Evolutionary conservation across 176 grass and related monocot genomes (phyloP), one percentile per base, ranked within the genome.

Genomic region (Avena atlantica): DNA sequence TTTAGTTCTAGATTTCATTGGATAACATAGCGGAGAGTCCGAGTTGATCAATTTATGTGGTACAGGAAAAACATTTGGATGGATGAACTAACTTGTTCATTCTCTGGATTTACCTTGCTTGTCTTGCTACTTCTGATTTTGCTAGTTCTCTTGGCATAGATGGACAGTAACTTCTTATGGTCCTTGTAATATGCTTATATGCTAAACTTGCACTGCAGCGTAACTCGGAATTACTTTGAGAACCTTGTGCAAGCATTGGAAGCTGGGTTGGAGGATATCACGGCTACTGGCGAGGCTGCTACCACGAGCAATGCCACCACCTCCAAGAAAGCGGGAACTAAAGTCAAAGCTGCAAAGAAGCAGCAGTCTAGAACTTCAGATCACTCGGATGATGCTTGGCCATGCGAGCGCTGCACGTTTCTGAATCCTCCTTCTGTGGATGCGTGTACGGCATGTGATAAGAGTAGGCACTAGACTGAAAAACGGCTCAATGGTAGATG

Each of bases 211-310:
- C 12, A 19, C 24, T 42, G 83, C 88, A 98, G 96, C 24, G 90
- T 98, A 29, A 98, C 96, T 20, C 81, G 87, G 58, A 94, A 89
- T 76, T 98, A 95, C 71, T 98, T 98, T 86, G 93, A 98, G 89
- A 95, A 98, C 79, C 93, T 98, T 83, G 96, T 98, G 42, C 84
- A 82, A 89, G 96, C 92, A 80, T 84, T 98, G 13, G 96, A 95
- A 69, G 91, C 56, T 76, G 96, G 96, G 20, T 44, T 98, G 87
- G 87, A 94, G 82, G 96, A 98, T 72, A 92, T 98, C 44, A 58
- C n/a, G 0, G 69, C 52, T 55, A 83, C 91, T 25, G 51, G 72
- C 36, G 79, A 89, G 60, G 80, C 80, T 48, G 76, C 84, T 27
- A 80, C 84, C 64, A 77, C 91, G 31, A 89, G 82, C 79, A 50